Evolutionary conservation across 179 eudicot species (phyloP).

Genomic region (Silene noctiflora): DNA sequence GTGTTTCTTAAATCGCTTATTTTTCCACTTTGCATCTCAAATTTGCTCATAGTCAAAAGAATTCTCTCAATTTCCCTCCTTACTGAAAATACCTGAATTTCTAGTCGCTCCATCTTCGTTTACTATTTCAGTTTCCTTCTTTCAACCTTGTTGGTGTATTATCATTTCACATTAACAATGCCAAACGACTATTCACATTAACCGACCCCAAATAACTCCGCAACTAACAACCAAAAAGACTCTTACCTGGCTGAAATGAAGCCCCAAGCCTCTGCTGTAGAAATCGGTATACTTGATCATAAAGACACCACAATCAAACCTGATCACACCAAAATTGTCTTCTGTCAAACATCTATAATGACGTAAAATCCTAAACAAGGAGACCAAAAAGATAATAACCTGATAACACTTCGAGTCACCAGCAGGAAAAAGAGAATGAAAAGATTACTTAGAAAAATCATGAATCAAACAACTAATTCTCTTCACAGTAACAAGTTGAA

Average conservation of each 20-base stretch:
- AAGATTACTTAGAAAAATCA: neutral
- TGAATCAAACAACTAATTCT: neutral
- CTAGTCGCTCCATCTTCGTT: neutral
- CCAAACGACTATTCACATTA: neutral
- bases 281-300: slow-evolving; percentile 93
- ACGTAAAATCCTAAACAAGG: neutral
- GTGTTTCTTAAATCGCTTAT: neutral
- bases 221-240: neutral
- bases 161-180: neutral
- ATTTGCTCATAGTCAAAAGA: neutral
- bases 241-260: slow-evolving; percentile 79
- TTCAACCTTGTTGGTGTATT: neutral
- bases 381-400: neutral
- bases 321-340: slow-evolving; percentile 27
- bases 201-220: neutral
- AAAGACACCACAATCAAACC: slow-evolving; percentile 92
- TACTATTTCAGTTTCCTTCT: neutral
- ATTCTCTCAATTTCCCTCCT: neutral
- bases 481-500: neutral
- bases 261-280: slow-evolving; percentile 83
- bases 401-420: neutral
- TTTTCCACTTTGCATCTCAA: neutral
- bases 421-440: neutral
- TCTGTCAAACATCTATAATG: slow-evolving; percentile 10
- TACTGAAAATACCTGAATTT: neutral